Conservation (phyloP, 768 basidiomycete genomes). For the Suillus plorans region DNA sequence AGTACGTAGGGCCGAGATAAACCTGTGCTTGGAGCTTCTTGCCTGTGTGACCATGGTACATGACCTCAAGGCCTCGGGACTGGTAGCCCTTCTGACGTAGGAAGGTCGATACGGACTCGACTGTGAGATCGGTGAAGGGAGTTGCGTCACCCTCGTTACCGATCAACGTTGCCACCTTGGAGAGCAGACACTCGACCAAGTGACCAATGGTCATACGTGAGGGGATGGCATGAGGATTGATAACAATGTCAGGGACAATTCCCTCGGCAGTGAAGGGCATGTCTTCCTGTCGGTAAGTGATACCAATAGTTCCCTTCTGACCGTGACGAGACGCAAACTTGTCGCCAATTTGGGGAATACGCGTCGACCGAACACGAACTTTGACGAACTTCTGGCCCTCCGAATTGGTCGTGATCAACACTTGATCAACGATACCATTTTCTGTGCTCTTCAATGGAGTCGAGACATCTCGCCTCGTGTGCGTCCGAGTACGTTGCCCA, state of each 20-base stretch:
- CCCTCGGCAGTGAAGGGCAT: conserved; percentile 99
- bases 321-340: conserved; percentile 99
- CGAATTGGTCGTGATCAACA: conserved; percentile 92
- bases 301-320: conserved; percentile 99
- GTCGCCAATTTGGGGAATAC: conserved; percentile 97
- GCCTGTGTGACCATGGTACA: conserved; percentile 99
- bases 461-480: conserved; percentile 94
- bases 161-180: conserved; percentile 93
- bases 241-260: conserved; percentile 94
- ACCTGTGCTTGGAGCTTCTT: conserved; percentile 96
- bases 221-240: conserved; percentile 99
- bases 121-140: conserved; percentile 97
- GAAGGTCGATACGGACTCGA: conserved; percentile 94
- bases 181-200: conserved; percentile 96
- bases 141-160: conserved; percentile 99
- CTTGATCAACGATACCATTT: conserved; percentile 96
- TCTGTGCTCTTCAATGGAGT: conserved; percentile 98
- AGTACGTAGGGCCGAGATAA: conserved; percentile 98
- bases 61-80: conserved; percentile 93
- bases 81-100: conserved; percentile 91
- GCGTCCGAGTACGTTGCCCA: conserved; percentile 90
- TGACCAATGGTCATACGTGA: conserved; percentile 99
- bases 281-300: conserved; percentile 99
- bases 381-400: conserved; percentile 99
- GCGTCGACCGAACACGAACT: conserved; percentile 92